These are phyloP conservation scores for Lichtheimia corymbifera DNA, from an alignment of 371 early-diverging fungal genomes.

Conservation along the genomic window DNA sequence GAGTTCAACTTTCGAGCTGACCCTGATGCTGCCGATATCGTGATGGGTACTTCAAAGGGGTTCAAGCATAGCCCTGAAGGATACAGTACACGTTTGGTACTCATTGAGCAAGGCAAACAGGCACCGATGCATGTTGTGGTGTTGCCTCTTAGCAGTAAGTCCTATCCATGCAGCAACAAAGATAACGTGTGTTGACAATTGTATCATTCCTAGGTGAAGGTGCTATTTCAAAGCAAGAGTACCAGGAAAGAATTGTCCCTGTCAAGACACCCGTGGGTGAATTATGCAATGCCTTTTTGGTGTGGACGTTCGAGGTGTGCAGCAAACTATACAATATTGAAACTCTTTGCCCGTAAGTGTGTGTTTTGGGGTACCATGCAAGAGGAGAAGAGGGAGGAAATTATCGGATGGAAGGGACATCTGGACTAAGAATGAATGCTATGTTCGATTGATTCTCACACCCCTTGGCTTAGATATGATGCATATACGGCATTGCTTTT, in stretches of 20 bases:
- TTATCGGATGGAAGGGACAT: not conserved
- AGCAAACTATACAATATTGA: constrained; percentile 12
- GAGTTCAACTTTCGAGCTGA: constrained; percentile 64
- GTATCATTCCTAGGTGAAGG: constrained; percentile 20
- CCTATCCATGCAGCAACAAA: not conserved
- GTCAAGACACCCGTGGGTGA: constrained; percentile 17
- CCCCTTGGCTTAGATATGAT: constrained; percentile 21
- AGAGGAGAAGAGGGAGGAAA: not conserved
- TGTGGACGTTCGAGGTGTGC: constrained; percentile 16
- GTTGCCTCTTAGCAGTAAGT: constrained; percentile 48
- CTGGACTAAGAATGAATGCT: constrained; percentile 1
- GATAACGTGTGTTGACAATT: not conserved
- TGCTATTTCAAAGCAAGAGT: constrained; percentile 12
- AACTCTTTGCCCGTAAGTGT: constrained; percentile 22
- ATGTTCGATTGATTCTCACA: too few relatives aligned
- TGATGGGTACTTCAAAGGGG: constrained; percentile 41
- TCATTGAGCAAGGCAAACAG: constrained; percentile 15
- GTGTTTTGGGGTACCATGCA: not conserved
- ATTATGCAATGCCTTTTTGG: constrained; percentile 25
- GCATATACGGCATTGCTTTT: constrained; percentile 22
- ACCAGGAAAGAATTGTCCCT: constrained; percentile 22
- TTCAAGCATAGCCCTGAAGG: constrained; percentile 28
- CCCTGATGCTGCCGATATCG: constrained; percentile 49
- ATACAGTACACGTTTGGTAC: constrained; percentile 12
- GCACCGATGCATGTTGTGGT: constrained; percentile 41